Evolutionary conservation across 2,329 filamentous ascomycete genomes (phyloP).

Genomic region (Fusarium sororula): DNA sequence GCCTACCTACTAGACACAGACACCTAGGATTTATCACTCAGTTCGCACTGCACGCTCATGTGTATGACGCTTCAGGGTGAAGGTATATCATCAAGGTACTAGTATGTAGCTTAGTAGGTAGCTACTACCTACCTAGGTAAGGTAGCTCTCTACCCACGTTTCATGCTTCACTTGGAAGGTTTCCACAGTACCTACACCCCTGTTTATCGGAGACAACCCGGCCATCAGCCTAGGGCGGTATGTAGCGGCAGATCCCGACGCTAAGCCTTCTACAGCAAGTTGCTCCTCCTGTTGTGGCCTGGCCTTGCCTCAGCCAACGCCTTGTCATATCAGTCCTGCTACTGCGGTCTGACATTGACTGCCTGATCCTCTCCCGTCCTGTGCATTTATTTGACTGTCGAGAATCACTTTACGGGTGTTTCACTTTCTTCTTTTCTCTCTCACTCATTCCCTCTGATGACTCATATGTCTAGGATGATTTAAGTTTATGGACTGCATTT

Average conservation of each 20-base stretch:
- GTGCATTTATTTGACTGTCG: conserved; percentile 20
- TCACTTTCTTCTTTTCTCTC: conserved; percentile 10
- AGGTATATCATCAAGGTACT: not conserved
- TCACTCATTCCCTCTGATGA: conserved; percentile 29
- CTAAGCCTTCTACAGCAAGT: conserved; percentile 30
- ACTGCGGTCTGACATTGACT: conserved; percentile 41
- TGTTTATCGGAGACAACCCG: conserved; percentile 16
- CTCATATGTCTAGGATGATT: conserved; percentile 29
- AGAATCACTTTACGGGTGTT: conserved; percentile 22
- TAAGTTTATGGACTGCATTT: conserved; percentile 11
- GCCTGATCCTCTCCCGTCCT: conserved; percentile 40
- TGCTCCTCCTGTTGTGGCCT: conserved; percentile 33
- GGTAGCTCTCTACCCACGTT: not conserved
- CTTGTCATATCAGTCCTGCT: conserved; percentile 35
- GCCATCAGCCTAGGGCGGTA: conserved; percentile 37
- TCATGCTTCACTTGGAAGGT: not conserved
- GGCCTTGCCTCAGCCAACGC: conserved; percentile 41
- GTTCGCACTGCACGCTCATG: not conserved
- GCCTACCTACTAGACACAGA: not conserved
- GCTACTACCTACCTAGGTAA: too few species aligned
- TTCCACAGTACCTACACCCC: conserved; percentile 1
- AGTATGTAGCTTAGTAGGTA: too few species aligned
- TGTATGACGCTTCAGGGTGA: not conserved
- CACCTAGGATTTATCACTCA: not conserved
- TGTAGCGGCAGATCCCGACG: conserved; percentile 29